These are phyloP conservation scores for Hypholoma sublateritium DNA, from an alignment of 768 basidiomycete genomes.

Conservation along the genomic window DNA sequence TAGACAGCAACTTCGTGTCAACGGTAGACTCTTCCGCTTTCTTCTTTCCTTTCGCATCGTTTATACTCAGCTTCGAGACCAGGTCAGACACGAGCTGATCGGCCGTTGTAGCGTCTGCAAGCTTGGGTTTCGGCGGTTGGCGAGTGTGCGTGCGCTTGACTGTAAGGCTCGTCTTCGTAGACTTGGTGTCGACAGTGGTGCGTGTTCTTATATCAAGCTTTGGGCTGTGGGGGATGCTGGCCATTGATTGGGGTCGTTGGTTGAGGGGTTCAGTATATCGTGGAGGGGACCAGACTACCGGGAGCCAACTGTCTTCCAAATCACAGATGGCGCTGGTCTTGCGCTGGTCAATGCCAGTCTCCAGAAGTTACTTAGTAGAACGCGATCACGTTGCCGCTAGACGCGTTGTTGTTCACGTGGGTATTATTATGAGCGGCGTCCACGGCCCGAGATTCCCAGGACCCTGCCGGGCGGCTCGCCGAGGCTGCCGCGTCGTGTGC, in stretches of 20 bases:
- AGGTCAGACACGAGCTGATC: slow-evolving; percentile 15
- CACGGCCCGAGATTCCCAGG: no score
- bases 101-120: slow-evolving; percentile 3
- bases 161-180: background rate
- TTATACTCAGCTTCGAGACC: slow-evolving; percentile 13
- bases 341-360: no score
- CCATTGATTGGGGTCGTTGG: background rate
- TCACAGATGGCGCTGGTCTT: no score
- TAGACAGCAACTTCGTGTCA: slow-evolving; percentile 39
- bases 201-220: background rate
- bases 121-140: slow-evolving; percentile 14
- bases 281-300: no score
- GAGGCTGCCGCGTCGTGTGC: no score
- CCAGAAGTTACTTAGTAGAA: no score
- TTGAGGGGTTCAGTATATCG: background rate
- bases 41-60: slow-evolving; percentile 29
- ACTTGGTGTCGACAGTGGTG: background rate
- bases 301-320: no score
- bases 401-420: no score
- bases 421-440: no score
- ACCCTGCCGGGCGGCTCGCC: no score
- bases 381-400: no score
- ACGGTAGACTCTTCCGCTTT: slow-evolving; percentile 15
- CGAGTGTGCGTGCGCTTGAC: slow-evolving; percentile 1
- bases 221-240: background rate